These are phyloP conservation scores for Xerocomus potaroensis DNA, from an alignment of 768 basidiomycete genomes.

Conservation along the genomic window DNA sequence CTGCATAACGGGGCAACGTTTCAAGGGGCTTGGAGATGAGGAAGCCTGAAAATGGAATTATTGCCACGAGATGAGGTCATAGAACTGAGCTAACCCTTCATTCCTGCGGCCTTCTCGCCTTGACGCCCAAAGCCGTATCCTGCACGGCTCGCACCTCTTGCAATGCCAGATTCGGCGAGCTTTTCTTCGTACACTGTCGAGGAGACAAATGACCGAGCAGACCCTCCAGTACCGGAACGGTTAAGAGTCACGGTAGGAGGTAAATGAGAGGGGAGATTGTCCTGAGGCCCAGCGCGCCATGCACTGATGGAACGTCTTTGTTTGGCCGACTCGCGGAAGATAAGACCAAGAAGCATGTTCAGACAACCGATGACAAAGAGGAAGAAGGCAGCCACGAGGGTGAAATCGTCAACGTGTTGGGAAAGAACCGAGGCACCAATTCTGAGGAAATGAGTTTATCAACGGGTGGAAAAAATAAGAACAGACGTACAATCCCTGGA, in stretches of 20 bases:
- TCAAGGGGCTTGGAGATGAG: conserved; percentile 60
- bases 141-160: conserved; percentile 33
- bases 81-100: conserved; percentile 41
- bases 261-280: conserved; percentile 47
- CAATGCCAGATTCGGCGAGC: conserved; percentile 19
- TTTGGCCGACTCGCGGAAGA: conserved; percentile 63
- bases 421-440: conserved; percentile 70
- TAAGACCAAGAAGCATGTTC: conserved; percentile 74
- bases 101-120: conserved; percentile 67
- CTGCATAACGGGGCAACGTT: conserved; percentile 54
- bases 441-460: conserved; percentile 30
- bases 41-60: conserved; percentile 36
- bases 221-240: conserved; percentile 21
- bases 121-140: conserved; percentile 79
- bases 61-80: conserved; percentile 1
- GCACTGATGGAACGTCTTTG: conserved; percentile 56
- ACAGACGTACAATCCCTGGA: conserved; percentile 72
- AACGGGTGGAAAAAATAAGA: background rate
- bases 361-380: conserved; percentile 89
- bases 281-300: conserved; percentile 54
- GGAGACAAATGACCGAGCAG: conserved; percentile 22
- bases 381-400: conserved; percentile 88
- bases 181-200: conserved; percentile 32
- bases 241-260: conserved; percentile 20
- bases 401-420: conserved; percentile 81